Percentiles rank a stretch among this genome's conserved stretches.
Evolutionary conservation across 1,139 yeast genomes (phyloP).

Genomic region (Chernovozyma sophiae-reginae): DNA sequence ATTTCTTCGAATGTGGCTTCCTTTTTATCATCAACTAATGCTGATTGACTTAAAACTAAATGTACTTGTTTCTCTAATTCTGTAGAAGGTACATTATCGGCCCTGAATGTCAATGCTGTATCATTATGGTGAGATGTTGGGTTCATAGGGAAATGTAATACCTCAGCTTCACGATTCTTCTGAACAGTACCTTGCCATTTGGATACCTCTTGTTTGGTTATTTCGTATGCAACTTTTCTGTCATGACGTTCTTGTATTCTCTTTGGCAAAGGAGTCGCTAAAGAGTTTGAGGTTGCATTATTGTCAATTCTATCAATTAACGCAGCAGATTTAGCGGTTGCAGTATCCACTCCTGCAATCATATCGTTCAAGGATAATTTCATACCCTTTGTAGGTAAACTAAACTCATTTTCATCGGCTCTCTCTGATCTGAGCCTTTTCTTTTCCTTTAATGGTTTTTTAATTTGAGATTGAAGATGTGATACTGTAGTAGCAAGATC

Average conservation of each 20-base stretch:
- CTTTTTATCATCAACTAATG: constrained; percentile 66
- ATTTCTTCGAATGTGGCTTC: constrained; percentile 84
- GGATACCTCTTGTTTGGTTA: constrained; percentile 79
- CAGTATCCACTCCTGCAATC: constrained; percentile 59
- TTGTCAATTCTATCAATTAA: background rate
- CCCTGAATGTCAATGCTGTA: constrained; percentile 52
- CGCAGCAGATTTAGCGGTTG: constrained; percentile 18
- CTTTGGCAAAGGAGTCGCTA: constrained; percentile 80
- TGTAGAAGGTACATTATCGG: constrained; percentile 45
- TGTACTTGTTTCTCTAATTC: constrained; percentile 69
- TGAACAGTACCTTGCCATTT: constrained; percentile 87
- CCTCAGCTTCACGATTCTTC: constrained; percentile 79
- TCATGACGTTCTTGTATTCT: constrained; percentile 84
- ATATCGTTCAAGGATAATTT: constrained; percentile 70
- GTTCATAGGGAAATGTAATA: constrained; percentile 66
- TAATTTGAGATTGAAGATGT: constrained; percentile 24
- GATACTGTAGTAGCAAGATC: constrained; percentile 35
- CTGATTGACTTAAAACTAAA: constrained; percentile 57
- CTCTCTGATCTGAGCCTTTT: constrained; percentile 48
- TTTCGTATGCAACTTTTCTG: constrained; percentile 85
- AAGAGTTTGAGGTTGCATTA: constrained; percentile 31
- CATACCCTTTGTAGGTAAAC: constrained; percentile 56
- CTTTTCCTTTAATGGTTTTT: constrained; percentile 33
- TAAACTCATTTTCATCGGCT: constrained; percentile 66
- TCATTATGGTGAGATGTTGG: constrained; percentile 46